Base-by-base conservation (phyloP, 441 rosid species). In the Bocquillonia castaneifolia region DNA sequence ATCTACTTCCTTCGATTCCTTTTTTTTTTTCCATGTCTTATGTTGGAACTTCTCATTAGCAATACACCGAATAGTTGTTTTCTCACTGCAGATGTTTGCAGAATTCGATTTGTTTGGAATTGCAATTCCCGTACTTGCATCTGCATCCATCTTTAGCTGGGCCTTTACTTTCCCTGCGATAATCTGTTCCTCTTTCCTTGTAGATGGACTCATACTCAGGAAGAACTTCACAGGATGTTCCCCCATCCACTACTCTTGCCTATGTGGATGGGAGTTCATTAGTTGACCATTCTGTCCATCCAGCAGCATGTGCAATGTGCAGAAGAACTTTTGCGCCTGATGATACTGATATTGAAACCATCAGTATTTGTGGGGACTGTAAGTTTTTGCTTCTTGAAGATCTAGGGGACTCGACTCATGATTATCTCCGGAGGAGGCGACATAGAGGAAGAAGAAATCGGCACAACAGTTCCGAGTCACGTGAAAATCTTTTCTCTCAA, bases 331-430 rank as follows among this genome's bases (percentile, higher is more conserved):
- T 84, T 64, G 67, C 78, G 53, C 75, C 88, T 72, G 84, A 79
- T 57, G 76, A 67, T 68, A 89, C 68, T 15, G 83, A 81, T 67
- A 77, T 64, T 63, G 92, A 86, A 76, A 69, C 73, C 56, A 63
- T 79, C 36, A 78, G 74, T 78, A 74, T 90, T 39, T 93, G 98
- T 40, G 86, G 88, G 67, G 94, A 88, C 81, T 93, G 98, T 73
- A 88, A 91, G 65, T 91, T 89, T 76, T 74, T 86, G 79, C 81
- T 85, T 62, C 88, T 85, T 26, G 93, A 93, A 83, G 90, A 84
- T 81, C 77, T 72, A 65, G 86, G 78, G 75, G 82, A 80, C 58
- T 83, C 90, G 17, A 34, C 74, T 1, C 84, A 55, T 64, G 81
- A 75, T 72, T 77, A 80, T 54, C 62, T 47, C 77, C 78, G 63